Conservation (phyloP, 2,329 filamentous ascomycete genomes). For the Amauroascus verrucosus region DNA sequence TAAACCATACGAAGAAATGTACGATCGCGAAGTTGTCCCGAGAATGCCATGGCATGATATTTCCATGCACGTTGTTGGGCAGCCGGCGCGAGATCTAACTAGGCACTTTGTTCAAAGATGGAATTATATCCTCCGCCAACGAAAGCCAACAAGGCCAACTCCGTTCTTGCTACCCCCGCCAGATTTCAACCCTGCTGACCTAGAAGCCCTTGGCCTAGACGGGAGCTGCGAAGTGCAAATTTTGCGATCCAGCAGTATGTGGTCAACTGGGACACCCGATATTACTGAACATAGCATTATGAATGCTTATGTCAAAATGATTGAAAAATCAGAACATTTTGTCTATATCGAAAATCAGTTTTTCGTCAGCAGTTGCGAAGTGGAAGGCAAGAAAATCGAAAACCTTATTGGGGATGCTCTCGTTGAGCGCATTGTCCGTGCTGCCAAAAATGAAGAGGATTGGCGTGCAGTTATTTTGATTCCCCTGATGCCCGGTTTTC, state of each 20-base stretch:
- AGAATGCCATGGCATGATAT: conserved; percentile 99
- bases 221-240: conserved; percentile 97
- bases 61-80: conserved; percentile 76
- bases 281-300: conserved; percentile 66
- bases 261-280: conserved; percentile 49
- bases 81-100: conserved; percentile 84
- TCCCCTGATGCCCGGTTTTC: conserved; percentile 86
- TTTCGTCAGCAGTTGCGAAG: conserved; percentile 73
- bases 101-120: conserved; percentile 91
- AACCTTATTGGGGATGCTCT: conserved; percentile 84
- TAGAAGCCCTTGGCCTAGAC: conserved; percentile 76
- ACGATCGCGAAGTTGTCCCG: conserved; percentile 86
- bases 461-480: conserved; percentile 87
- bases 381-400: conserved; percentile 74
- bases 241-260: conserved; percentile 66
- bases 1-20: conserved; percentile 86
- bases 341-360: conserved; percentile 99
- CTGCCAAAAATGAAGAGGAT: conserved; percentile 70
- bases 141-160: conserved; percentile 85
- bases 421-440: conserved; percentile 76
- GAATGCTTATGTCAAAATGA: conserved; percentile 83
- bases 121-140: conserved; percentile 90
- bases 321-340: conserved; percentile 62
- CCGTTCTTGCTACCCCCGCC: conserved; percentile 89
- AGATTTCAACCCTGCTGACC: conserved; percentile 75